phyloP scores from a whole-genome alignment of 164 flowering plant genomes.

The Berberis vulgaris region DNA sequence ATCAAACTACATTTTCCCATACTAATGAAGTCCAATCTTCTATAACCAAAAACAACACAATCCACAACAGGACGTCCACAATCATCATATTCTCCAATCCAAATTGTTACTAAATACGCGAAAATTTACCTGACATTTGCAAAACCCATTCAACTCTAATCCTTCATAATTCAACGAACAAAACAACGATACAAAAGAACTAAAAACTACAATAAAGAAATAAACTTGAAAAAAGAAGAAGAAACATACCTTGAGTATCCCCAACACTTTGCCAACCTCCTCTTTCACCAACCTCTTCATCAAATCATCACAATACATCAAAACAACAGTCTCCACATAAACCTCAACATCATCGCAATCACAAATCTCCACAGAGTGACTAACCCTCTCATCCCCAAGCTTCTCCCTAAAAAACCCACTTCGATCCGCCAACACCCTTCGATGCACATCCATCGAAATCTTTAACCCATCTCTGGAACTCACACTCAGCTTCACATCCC shows the following conservation, averaged over 20 bases:
- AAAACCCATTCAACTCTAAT: background rate
- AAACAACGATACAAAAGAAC: background rate
- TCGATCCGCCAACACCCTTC: constrained; percentile 42
- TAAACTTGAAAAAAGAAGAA: background rate
- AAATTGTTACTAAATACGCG: background rate
- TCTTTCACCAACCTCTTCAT: constrained; percentile 57
- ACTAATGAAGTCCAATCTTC: too few species aligned
- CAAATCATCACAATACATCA: constrained; percentile 80
- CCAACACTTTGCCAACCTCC: constrained; percentile 54
- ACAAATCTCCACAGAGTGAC: constrained; percentile 72
- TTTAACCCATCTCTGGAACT: constrained; percentile 47
- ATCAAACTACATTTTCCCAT: too few species aligned
- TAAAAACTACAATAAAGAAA: background rate
- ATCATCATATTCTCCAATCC: too few species aligned
- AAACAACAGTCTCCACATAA: constrained; percentile 70
- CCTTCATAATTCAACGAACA: background rate
- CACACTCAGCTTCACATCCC: constrained; percentile 69
- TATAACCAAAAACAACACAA: too few species aligned
- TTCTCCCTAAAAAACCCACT: constrained; percentile 78
- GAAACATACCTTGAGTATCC: constrained; percentile 61
- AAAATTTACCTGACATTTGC: background rate
- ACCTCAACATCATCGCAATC: constrained; percentile 88
- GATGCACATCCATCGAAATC: constrained; percentile 64
- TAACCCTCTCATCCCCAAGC: constrained; percentile 29
- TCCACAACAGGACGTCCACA: too few species aligned